Conservation (phyloP, 2,329 filamentous ascomycete genomes). For the Paecilomyces fulvus region DNA sequence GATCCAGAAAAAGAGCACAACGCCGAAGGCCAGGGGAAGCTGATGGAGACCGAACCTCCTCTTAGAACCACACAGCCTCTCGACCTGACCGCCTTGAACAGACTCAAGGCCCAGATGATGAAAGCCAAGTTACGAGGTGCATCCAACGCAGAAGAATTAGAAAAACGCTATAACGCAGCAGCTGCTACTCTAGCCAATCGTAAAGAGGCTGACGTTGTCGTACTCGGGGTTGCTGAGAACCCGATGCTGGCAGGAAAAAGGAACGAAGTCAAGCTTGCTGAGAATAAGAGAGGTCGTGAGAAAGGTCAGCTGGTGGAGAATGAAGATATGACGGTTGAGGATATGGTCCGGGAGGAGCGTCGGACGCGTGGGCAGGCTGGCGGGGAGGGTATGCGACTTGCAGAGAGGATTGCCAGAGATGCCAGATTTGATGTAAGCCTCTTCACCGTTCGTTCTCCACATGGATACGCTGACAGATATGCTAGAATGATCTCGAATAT, state of each 20-base stretch:
- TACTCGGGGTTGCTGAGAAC: conserved; percentile 81
- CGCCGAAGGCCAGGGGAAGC: conserved; percentile 44
- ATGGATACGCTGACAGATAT: conserved; percentile 9
- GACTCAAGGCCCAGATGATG: conserved; percentile 88
- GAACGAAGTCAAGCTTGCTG: conserved; percentile 67
- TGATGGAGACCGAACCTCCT: conserved; percentile 49
- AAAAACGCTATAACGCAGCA: conserved; percentile 75
- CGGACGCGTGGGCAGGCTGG: conserved; percentile 69
- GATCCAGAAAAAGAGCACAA: conserved; percentile 29
- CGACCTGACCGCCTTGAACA: conserved; percentile 75
- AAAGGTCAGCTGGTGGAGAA: conserved; percentile 82
- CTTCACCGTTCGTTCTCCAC: not conserved
- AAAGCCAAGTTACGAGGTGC: conserved; percentile 81
- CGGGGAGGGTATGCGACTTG: conserved; percentile 72
- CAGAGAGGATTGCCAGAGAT: conserved; percentile 91
- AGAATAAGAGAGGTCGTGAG: conserved; percentile 74
- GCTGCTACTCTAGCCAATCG: conserved; percentile 52
- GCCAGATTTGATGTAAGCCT: conserved; percentile 62
- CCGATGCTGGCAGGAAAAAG: conserved; percentile 71
- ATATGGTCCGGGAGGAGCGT: conserved; percentile 93
- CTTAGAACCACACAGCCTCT: conserved; percentile 45
- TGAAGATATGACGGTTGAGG: conserved; percentile 89
- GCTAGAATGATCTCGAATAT: conserved; percentile 77
- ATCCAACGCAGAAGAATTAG: conserved; percentile 65
- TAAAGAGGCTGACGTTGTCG: conserved; percentile 60